Conservation (phyloP, 257 asterid genomes). For the Nicotiana tabacum region DNA sequence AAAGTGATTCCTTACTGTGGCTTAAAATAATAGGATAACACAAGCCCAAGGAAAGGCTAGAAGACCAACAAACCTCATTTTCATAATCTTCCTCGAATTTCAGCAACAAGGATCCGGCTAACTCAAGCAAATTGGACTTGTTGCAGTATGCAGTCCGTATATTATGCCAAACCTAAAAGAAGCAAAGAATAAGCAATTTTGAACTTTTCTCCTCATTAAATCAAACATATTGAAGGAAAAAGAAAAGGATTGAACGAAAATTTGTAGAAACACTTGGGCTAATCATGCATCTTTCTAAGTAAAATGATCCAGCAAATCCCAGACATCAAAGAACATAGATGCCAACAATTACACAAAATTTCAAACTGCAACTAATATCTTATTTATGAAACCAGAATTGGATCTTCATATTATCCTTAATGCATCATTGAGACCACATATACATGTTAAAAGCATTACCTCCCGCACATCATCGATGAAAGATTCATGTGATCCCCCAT, state of each 20-base stretch:
- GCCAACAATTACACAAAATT: background rate
- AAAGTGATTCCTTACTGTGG: background rate
- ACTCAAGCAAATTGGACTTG: constrained; percentile 52
- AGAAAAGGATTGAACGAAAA: background rate
- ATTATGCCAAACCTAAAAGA: constrained; percentile 69
- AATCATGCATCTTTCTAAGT: background rate
- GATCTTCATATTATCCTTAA: background rate
- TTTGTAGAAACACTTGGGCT: background rate
- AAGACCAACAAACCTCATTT: constrained; percentile 55
- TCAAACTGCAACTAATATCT: background rate
- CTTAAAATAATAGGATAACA: background rate
- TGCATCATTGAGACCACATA: background rate
- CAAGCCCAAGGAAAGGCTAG: background rate
- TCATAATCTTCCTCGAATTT: constrained; percentile 69
- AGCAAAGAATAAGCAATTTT: constrained; percentile 17
- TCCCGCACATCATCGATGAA: constrained; percentile 90
- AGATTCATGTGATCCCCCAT: constrained; percentile 86
- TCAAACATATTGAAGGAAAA: background rate
- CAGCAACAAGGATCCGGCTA: constrained; percentile 59
- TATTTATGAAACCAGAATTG: background rate
- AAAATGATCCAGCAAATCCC: background rate
- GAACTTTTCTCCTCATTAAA: background rate
- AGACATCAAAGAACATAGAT: background rate
- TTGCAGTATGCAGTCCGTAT: constrained; percentile 65
- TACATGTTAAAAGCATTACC: constrained; percentile 36